Percentiles rank a stretch among this genome's conserved stretches.
These are phyloP conservation scores for Cyphellophora europaea DNA, from an alignment of 2,329 filamentous ascomycete species.

Conservation along the genomic window DNA sequence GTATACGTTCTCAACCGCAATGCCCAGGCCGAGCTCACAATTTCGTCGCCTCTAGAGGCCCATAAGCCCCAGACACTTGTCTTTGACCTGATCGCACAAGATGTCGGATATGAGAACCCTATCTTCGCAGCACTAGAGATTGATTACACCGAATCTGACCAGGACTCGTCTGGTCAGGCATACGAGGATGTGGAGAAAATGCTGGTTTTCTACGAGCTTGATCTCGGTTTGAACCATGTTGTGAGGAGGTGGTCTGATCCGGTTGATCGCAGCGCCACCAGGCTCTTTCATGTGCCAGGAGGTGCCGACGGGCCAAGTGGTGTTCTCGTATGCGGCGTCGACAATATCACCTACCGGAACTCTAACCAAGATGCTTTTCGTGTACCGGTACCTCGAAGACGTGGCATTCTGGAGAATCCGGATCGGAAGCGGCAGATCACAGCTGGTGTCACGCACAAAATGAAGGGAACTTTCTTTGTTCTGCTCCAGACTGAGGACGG, in stretches of 20 bases:
- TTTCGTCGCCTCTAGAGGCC: constrained; percentile 92
- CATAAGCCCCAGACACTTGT: constrained; percentile 89
- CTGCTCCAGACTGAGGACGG: constrained; percentile 92
- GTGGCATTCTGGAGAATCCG: constrained; percentile 83
- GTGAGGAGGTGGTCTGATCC: constrained; percentile 93
- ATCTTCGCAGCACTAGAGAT: constrained; percentile 92
- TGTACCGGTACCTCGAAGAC: constrained; percentile 77
- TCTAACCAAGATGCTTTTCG: constrained; percentile 86
- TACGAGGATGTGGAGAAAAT: constrained; percentile 76
- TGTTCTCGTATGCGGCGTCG: constrained; percentile 87
- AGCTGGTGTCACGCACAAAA: constrained; percentile 92
- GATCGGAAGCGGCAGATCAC: constrained; percentile 81
- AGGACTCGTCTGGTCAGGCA: constrained; percentile 78
- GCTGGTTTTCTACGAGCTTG: constrained; percentile 94
- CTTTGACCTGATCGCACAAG: constrained; percentile 75
- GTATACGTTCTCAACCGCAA: constrained; percentile 97
- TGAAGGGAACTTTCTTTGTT: constrained; percentile 96
- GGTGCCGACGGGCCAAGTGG: constrained; percentile 89
- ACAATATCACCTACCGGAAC: constrained; percentile 94
- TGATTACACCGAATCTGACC: constrained; percentile 84
- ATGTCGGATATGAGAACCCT: constrained; percentile 95
- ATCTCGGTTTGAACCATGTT: constrained; percentile 92
- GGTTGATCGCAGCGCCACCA: constrained; percentile 79
- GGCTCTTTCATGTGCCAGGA: constrained; percentile 91
- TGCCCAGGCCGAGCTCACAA: constrained; percentile 86